Percentiles rank a stretch among this genome's conserved stretches.
These are phyloP conservation scores for Ascochyta clinopodiicola DNA, from an alignment of 2,329 filamentous ascomycete species.

Conservation along the genomic window DNA sequence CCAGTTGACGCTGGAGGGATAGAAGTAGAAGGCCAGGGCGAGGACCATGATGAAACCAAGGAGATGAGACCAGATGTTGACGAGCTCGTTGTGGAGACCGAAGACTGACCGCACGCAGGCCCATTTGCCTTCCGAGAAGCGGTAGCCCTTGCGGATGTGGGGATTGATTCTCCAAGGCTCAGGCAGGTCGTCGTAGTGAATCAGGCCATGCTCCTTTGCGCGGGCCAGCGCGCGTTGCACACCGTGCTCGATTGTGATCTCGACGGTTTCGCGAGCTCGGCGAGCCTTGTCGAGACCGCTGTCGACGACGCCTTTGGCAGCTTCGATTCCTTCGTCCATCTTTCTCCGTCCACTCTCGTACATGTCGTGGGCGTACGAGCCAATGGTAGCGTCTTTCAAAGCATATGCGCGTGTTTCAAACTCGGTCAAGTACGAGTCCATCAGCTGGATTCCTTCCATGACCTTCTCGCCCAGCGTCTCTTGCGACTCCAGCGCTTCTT, in stretches of 20 bases:
- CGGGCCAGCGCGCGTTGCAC: slow-evolving; percentile 78
- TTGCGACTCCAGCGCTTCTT: slow-evolving; percentile 82
- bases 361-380: slow-evolving; percentile 73
- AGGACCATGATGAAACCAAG: slow-evolving; percentile 89
- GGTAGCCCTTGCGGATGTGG: slow-evolving; percentile 89
- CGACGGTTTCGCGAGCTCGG: slow-evolving; percentile 71
- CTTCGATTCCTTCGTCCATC: slow-evolving; percentile 78
- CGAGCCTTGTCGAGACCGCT: slow-evolving; percentile 83
- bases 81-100: slow-evolving; percentile 84
- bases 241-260: slow-evolving; percentile 75
- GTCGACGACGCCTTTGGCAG: slow-evolving; percentile 77
- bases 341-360: slow-evolving; percentile 81
- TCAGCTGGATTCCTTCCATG: slow-evolving; percentile 81
- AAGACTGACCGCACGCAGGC: slow-evolving; percentile 88
- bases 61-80: slow-evolving; percentile 98
- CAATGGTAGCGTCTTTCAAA: slow-evolving; percentile 77
- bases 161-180: slow-evolving; percentile 94
- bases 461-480: slow-evolving; percentile 93
- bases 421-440: slow-evolving; percentile 84
- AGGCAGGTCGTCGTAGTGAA: slow-evolving; percentile 89
- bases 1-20: slow-evolving; percentile 87
- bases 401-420: slow-evolving; percentile 84
- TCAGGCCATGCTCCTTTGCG: slow-evolving; percentile 80
- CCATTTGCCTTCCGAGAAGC: slow-evolving; percentile 89
- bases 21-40: slow-evolving; percentile 92